Evolutionary conservation across 306 rosid genomes (phyloP).

Genomic region (Vigna hirtella): DNA sequence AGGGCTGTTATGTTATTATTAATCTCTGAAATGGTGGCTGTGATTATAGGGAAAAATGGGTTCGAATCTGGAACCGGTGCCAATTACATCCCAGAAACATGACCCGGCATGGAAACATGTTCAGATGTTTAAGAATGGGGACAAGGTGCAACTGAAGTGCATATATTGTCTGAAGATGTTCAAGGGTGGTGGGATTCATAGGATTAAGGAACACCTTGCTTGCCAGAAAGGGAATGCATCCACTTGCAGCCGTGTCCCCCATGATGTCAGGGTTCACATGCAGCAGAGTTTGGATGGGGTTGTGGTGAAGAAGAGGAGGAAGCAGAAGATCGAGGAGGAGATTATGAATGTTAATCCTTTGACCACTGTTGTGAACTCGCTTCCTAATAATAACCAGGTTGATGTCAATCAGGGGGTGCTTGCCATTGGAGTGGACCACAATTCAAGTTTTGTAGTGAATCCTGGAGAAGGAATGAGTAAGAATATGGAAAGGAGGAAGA

Average conservation of each 20-base stretch:
- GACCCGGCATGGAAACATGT: conserved; percentile 97
- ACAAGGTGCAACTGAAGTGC: conserved; percentile 81
- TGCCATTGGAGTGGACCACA: conserved; percentile 54
- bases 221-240: conserved; percentile 93
- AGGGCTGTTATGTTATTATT: conserved; percentile 6
- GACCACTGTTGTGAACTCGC: conserved; percentile 46
- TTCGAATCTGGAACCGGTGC: conserved; percentile 67
- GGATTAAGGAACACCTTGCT: conserved; percentile 96
- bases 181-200: conserved; percentile 98
- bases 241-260: conserved; percentile 75
- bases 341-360: conserved; percentile 61
- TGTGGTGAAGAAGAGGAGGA: conserved; percentile 81
- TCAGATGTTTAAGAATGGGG: conserved; percentile 90
- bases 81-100: conserved; percentile 84
- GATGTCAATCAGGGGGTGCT: conserved; percentile 56
- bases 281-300: conserved; percentile 84
- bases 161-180: conserved; percentile 82
- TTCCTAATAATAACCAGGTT: conserved; percentile 50
- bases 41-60: conserved; percentile 53
- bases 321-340: conserved; percentile 85
- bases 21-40: conserved; percentile 31
- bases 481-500: conserved; percentile 68
- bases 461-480: conserved; percentile 59
- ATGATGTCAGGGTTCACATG: conserved; percentile 76
- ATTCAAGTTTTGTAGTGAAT: conserved; percentile 47